Conservation (phyloP, 768 basidiomycete species). For the Termitomyces eurrhizus region DNA sequence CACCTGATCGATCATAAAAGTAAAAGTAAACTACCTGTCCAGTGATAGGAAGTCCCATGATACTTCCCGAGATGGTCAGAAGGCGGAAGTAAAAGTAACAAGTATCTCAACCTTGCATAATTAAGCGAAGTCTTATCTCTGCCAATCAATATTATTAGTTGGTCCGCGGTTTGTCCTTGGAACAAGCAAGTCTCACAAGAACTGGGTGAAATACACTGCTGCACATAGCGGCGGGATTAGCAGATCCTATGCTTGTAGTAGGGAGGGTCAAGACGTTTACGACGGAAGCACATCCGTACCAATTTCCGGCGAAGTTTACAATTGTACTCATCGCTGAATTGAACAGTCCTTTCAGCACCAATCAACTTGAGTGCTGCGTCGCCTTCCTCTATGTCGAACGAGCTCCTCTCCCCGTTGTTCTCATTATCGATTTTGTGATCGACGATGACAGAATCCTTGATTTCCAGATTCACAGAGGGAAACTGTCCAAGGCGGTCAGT, state of each 20-base stretch:
- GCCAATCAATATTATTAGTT: not conserved
- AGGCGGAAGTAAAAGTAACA: not conserved
- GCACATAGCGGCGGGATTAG: conserved; percentile 55
- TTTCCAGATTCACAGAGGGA: not conserved
- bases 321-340: conserved; percentile 64
- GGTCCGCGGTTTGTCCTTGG: not conserved
- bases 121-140: conserved; percentile 70
- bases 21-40: conserved; percentile 40
- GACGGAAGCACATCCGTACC: conserved; percentile 27
- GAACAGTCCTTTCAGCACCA: conserved; percentile 41
- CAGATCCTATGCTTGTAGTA: conserved; percentile 31
- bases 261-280: not conserved
- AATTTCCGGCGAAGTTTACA: conserved; percentile 52
- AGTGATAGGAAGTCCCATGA: conserved; percentile 64
- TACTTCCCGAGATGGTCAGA: conserved; percentile 27
- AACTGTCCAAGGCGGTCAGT: not conserved
- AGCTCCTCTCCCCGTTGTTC: conserved; percentile 21
- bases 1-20: not conserved
- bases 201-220: conserved; percentile 67
- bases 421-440: conserved; percentile 30
- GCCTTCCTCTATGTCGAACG: conserved; percentile 37
- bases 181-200: conserved; percentile 36
- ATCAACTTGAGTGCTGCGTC: conserved; percentile 64
- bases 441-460: not conserved
- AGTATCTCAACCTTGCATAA: conserved; percentile 51